Evolutionary conservation across 208 protist genomes (phyloP).

Genomic region (Leishmania tropica): DNA sequence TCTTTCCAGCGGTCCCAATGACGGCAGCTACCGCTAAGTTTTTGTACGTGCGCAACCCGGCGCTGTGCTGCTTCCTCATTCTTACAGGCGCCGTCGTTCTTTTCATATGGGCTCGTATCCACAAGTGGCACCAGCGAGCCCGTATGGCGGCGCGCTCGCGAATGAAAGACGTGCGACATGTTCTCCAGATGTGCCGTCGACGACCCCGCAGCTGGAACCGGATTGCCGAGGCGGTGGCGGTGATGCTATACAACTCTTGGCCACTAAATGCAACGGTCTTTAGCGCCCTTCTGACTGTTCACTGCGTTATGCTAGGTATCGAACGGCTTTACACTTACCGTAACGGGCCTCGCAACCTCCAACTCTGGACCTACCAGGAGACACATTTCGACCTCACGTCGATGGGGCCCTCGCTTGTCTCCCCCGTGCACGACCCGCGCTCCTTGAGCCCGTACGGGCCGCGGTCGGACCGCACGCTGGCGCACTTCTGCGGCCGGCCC

Average conservation of each 20-base stretch:
- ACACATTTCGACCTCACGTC: conserved; percentile 8
- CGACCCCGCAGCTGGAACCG: not conserved
- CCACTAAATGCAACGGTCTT: not conserved
- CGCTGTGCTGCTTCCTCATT: not conserved
- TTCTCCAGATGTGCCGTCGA: not conserved
- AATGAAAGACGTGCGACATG: not conserved
- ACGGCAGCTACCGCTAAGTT: not conserved
- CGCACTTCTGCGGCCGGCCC: conserved; percentile 18
- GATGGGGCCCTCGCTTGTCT: conserved; percentile 1
- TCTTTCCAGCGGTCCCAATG: not conserved
- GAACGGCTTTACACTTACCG: not conserved
- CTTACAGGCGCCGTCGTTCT: not conserved
- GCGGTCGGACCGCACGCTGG: not conserved
- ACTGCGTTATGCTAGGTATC: not conserved
- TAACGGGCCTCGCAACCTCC: conserved; percentile 4
- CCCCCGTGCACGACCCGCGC: conserved; percentile 24
- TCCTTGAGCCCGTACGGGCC: conserved; percentile 10
- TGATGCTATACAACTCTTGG: not conserved
- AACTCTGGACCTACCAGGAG: conserved; percentile 25
- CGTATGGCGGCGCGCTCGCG: not conserved
- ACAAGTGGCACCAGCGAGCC: not conserved
- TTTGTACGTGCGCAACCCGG: not conserved
- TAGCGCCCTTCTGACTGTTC: not conserved
- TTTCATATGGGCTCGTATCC: not conserved
- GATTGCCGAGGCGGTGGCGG: not conserved